Percentiles rank a stretch among this genome's conserved stretches.
phyloP scores from a whole-genome alignment of 495 filamentous ascomycete species.

The Cenococcum geophilum region DNA sequence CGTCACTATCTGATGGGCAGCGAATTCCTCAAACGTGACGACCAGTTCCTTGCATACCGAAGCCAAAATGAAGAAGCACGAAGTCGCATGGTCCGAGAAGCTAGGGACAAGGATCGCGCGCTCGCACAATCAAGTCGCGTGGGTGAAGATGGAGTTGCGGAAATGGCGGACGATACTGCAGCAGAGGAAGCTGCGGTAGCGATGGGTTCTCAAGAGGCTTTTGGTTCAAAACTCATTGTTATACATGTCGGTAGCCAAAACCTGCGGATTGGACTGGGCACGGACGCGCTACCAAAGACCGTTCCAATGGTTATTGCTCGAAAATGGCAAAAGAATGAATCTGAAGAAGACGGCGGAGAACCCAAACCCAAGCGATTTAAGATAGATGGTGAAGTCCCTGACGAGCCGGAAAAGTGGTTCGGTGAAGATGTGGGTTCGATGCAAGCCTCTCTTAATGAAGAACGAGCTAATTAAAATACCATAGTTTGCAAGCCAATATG shows the following conservation, averaged over 20 bases:
- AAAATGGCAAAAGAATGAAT: conserved; percentile 66
- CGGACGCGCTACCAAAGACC: conserved; percentile 88
- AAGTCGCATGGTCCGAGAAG: conserved; percentile 70
- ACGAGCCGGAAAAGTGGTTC: conserved; percentile 70
- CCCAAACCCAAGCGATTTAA: conserved; percentile 86
- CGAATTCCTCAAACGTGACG: conserved; percentile 96
- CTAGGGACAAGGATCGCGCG: conserved; percentile 79
- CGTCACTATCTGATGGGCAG: conserved; percentile 41
- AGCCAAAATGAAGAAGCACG: conserved; percentile 76
- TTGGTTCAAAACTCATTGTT: conserved; percentile 87
- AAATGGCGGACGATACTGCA: conserved; percentile 54
- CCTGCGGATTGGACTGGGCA: conserved; percentile 82
- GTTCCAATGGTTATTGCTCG: conserved; percentile 89
- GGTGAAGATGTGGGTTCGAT: conserved; percentile 63
- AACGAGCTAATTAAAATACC: conserved; percentile 11
- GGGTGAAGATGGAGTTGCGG: conserved; percentile 49
- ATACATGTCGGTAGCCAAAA: conserved; percentile 99
- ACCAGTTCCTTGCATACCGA: conserved; percentile 84
- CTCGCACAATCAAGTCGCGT: conserved; percentile 59
- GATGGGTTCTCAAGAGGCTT: conserved; percentile 30
- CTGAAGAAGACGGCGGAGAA: conserved; percentile 68
- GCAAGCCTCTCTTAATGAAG: conserved; percentile 12
- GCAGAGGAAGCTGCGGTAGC: conserved; percentile 46
- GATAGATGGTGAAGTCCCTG: conserved; percentile 50
- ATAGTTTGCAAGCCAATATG: conserved; percentile 69